phyloP scores from a whole-genome alignment of 192 early-diverging fungal genomes.

The Chytriomyces sp. region DNA sequence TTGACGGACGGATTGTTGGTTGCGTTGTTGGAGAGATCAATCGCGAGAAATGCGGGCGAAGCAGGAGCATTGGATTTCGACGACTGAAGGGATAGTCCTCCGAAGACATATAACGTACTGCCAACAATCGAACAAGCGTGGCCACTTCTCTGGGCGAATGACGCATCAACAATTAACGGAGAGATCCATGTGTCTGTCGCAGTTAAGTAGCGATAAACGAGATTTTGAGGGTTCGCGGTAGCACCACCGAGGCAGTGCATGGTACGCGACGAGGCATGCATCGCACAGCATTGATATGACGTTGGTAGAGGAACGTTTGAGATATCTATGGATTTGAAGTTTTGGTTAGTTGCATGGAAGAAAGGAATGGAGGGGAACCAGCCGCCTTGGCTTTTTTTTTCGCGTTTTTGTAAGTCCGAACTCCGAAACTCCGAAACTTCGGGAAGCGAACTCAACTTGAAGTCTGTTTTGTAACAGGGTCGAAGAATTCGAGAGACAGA shows the following conservation, averaged over 20 bases:
- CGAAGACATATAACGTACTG: constrained; percentile 17
- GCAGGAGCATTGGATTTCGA: neutral
- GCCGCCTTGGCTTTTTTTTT: neutral
- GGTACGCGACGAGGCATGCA: neutral
- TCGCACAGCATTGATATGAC: constrained; percentile 24
- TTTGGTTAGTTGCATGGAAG: neutral
- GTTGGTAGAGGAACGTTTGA: constrained; percentile 2
- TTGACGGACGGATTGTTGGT: neutral
- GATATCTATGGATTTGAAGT: neutral
- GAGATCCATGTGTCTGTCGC: constrained; percentile 1
- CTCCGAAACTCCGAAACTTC: too few relatives aligned
- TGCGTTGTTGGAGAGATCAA: neutral
- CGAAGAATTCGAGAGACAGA: constrained; percentile 8
- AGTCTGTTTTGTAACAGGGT: neutral
- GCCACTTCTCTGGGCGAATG: neutral
- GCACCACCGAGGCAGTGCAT: constrained; percentile 22
- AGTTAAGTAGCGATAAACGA: constrained; percentile 14
- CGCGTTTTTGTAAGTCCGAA: too few relatives aligned
- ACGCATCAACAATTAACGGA: neutral
- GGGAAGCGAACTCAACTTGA: too few relatives aligned
- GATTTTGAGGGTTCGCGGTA: neutral
- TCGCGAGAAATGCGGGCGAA: neutral
- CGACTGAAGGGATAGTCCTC: neutral
- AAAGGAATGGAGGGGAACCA: neutral
- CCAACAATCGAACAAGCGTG: constrained; percentile 11